Base-by-base conservation (phyloP, 1,284 basidiomycete genomes). In the Salmacisia buchloeana region DNA sequence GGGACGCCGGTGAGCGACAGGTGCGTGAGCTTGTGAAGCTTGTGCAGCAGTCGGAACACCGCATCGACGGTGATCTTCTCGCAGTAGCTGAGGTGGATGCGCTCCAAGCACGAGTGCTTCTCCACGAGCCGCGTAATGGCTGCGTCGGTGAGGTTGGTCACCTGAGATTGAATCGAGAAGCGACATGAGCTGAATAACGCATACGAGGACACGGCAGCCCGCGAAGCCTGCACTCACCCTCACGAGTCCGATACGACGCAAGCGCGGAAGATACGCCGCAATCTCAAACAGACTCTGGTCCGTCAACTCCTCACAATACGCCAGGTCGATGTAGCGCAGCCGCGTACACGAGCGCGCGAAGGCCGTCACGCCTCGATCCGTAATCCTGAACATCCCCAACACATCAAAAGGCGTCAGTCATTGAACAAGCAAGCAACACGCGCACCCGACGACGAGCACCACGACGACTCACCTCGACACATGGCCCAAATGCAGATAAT, bases 1-100 rank as follows among this genome's bases (percentile, higher is more conserved):
- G 89, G 88, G 33, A 99, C 89, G n/a, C 94, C 96, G 12, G 96
- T 97, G 69, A 99, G 82, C 80, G 92, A 96, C 54, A 98, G 84
- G 81, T 99, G 96, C 2, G 92, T 97, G 38, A 99, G 83, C 69
- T 91, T 90, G 69, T 87, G 86, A 21, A 98, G 84, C 72, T 89
- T 87, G 78, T 91, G 89, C 57, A 98, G 84, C 39, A 98, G 85
- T 81, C 89, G 92, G 72, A 94, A 90, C 59, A 98, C 87, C 13
- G 93, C 93, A 79, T 89, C 86, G 67, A 97, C 90, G 3, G 89
- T 87, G 66, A 99, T 89, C 73, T 96, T 91, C 76, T 97, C 92
- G 81, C 96, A 99, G 80, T 97, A 98, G 1, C 92, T 96, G 27
- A 99, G 83, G 80, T 99, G 96, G 34, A 99, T 92, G 36, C 96